Base-by-base conservation (phyloP, 768 basidiomycete species). In the Xerocomus spinulosus region DNA sequence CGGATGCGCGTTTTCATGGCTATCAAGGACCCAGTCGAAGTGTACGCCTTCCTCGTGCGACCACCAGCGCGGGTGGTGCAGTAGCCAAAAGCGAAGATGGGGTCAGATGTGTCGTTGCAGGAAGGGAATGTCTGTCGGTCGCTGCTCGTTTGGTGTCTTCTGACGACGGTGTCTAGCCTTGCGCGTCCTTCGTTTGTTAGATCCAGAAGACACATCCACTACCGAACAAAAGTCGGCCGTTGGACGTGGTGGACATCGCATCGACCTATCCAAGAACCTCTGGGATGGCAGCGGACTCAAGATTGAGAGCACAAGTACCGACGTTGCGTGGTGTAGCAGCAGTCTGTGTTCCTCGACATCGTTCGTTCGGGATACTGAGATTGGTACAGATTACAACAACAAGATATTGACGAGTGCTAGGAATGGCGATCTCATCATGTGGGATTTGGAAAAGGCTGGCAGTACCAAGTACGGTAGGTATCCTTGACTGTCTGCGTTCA, bases 371-470 rank as follows among this genome's bases (percentile, higher is more conserved):
- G 18, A 9, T 17, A 28, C 42, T 47, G 23, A 59, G 35, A 42
- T 38, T n/a, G 0, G 41, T 51, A 17, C 52, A 90, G 87, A 64
- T 10, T 87, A 80, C 67, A 80, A 71, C 61, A 81, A 82, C 64
- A 91, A 90, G 68, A 79, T 90, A 41, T 64, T 91, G 18, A 90
- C 88, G 3, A 87, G 87, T 58, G 85, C 85, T 2, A 71, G 84
- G 14, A 90, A 88, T 53, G 88, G 88, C 2, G 88, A 90, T 44
- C 75, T 91, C 30, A 85, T 89, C 25, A 78, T 89, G 73, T 91
- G 88, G 88, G 87, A 90, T 61, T 54, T 89, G 24, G 79, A 82
- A 55, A 85, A 81, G 62, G 65, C 74, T 18, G 83, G 85, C 3
- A 60, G 71, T 3, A 77, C 78, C 34, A 90, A 89, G 68, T 86